phyloP scores from a whole-genome alignment of 1,139 yeast species.

The Meyerozyma carpophila region DNA sequence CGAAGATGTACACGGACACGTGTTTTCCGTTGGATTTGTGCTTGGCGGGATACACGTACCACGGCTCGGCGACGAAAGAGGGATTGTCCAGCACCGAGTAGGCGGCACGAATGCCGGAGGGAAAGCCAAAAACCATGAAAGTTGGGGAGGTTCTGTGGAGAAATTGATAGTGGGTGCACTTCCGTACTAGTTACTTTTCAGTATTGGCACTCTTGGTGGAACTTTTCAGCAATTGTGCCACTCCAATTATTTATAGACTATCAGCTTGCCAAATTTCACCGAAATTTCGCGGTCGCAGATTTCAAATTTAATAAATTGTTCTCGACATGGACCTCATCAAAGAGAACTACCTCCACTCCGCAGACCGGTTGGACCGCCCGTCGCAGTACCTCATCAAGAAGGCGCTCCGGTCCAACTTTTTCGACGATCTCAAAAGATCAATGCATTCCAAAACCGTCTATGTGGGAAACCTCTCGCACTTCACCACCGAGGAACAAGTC shows the following conservation, averaged over 20 bases:
- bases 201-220: too few relatives aligned
- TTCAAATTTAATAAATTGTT: too few relatives aligned
- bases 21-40: constrained; percentile 45
- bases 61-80: constrained; percentile 71
- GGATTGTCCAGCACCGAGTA: constrained; percentile 75
- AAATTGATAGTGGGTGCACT: too few relatives aligned
- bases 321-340: constrained; percentile 45
- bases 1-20: constrained; percentile 85
- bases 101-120: constrained; percentile 66
- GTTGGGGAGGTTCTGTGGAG: too few relatives aligned
- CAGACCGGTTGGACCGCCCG: constrained; percentile 70
- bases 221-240: too few relatives aligned
- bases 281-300: not conserved
- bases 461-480: constrained; percentile 79
- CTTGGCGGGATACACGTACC: constrained; percentile 84
- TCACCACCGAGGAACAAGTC: constrained; percentile 90
- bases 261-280: not conserved
- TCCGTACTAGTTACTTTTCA: too few relatives aligned
- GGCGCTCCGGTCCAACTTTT: constrained; percentile 52
- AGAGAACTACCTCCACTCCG: constrained; percentile 49
- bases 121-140: constrained; percentile 18
- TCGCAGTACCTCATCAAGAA: constrained; percentile 70
- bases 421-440: constrained; percentile 59
- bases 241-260: not conserved
- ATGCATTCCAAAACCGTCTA: constrained; percentile 70